These are phyloP conservation scores for Seiridium cupressi DNA, from an alignment of 2,329 filamentous ascomycete genomes.

Conservation along the genomic window DNA sequence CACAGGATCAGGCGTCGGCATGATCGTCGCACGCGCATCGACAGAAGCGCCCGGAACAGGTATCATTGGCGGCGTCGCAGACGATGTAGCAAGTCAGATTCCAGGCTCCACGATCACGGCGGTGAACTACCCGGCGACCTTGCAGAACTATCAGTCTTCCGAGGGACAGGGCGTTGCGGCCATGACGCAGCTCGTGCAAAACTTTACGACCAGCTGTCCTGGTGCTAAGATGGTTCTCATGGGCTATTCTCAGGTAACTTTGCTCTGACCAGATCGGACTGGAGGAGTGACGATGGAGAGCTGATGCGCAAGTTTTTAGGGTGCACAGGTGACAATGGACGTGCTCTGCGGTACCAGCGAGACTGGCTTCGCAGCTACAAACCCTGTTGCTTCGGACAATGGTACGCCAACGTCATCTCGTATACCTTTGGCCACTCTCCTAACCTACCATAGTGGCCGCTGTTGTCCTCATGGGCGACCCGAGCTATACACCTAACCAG, in stretches of 20 bases:
- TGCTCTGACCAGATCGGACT: not conserved
- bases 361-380: conserved; percentile 13
- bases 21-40: conserved; percentile 33
- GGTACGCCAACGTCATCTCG: conserved; percentile 10
- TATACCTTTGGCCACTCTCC: not conserved
- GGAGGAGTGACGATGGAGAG: conserved; percentile 12
- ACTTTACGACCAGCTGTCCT: conserved; percentile 26
- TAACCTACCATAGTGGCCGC: conserved; percentile 21
- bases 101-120: conserved; percentile 30
- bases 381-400: conserved; percentile 13
- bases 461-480: conserved; percentile 34
- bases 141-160: not conserved
- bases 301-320: not conserved
- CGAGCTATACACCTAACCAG: conserved; percentile 24
- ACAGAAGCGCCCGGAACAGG: conserved; percentile 31
- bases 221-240: conserved; percentile 30
- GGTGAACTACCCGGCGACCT: conserved; percentile 25
- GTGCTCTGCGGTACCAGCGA: conserved; percentile 23
- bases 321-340: conserved; percentile 28
- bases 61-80: conserved; percentile 27
- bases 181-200: not conserved
- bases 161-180: not conserved
- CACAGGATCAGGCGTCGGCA: conserved; percentile 13
- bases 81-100: conserved; percentile 23
- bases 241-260: conserved; percentile 29